A percentile compares a stretch with the other conserved stretches of the same genome.
These are phyloP conservation scores for Rhodotorula sp. DNA, from an alignment of 1,284 basidiomycete species.

Conservation along the genomic window DNA sequence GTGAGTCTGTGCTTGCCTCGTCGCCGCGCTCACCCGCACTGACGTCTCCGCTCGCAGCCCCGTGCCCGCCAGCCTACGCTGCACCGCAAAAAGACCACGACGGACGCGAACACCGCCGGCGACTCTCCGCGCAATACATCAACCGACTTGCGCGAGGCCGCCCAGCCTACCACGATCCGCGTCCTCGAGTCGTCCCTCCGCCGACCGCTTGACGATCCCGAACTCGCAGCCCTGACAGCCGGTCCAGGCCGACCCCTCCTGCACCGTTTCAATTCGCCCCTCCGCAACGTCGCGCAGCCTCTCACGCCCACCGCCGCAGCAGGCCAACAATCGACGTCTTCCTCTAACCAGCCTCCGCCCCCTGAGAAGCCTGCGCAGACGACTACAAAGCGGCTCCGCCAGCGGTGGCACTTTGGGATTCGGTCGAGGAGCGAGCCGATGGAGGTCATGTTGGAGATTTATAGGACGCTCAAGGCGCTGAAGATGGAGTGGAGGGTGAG, in stretches of 20 bases:
- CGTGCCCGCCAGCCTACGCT: slow-evolving; percentile 31
- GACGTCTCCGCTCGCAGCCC: slow-evolving; percentile 5
- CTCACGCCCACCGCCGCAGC: slow-evolving; percentile 36
- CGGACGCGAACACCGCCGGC: neutral
- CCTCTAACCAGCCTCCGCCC: neutral
- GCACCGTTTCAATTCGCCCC: slow-evolving; percentile 36
- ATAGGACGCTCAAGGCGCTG: slow-evolving; percentile 84
- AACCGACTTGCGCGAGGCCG: neutral
- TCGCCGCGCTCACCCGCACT: neutral
- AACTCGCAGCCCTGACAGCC: slow-evolving; percentile 14
- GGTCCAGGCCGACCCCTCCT: slow-evolving; percentile 17
- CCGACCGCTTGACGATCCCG: slow-evolving; percentile 20
- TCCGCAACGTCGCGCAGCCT: slow-evolving; percentile 33
- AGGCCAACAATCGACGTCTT: neutral
- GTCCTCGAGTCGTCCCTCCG: slow-evolving; percentile 34
- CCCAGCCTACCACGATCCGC: slow-evolving; percentile 28
- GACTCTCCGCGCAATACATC: neutral
- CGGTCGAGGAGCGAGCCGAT: slow-evolving; percentile 91
- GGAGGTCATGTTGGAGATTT: slow-evolving; percentile 99
- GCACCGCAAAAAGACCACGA: slow-evolving; percentile 14
- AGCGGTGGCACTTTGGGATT: slow-evolving; percentile 96
- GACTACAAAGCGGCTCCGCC: slow-evolving; percentile 29
- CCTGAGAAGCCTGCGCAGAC: neutral
- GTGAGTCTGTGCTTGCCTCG: slow-evolving; percentile 1
- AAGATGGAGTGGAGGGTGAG: slow-evolving; percentile 84